Conservation (phyloP, 805 yeast species). For the Candida sithepensis region DNA sequence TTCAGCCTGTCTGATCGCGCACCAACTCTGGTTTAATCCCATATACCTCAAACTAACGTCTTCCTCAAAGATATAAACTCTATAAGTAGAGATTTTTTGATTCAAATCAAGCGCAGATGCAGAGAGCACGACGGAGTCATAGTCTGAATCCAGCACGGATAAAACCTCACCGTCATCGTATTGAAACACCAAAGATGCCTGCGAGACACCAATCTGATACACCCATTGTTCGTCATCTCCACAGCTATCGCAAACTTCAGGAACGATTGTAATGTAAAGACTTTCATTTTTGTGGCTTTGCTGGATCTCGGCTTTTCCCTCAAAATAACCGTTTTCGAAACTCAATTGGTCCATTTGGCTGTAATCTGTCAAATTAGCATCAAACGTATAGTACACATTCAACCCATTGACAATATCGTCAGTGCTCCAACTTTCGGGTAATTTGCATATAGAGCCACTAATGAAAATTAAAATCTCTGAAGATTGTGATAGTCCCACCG, state of each 20-base stretch:
- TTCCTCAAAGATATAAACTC: slow-evolving; percentile 46
- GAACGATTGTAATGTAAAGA: slow-evolving; percentile 20
- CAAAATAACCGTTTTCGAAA: slow-evolving; percentile 27
- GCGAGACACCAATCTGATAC: slow-evolving; percentile 63
- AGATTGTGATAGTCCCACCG: slow-evolving; percentile 40
- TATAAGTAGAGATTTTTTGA: slow-evolving; percentile 22
- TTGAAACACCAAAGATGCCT: slow-evolving; percentile 57
- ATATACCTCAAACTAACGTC: slow-evolving; percentile 34
- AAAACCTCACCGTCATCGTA: slow-evolving; percentile 62
- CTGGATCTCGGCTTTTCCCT: slow-evolving; percentile 16
- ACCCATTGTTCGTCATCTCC: slow-evolving; percentile 39
- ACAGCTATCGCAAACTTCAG: slow-evolving; percentile 23
- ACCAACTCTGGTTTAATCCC: slow-evolving; percentile 54
- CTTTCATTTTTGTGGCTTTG: slow-evolving; percentile 8
- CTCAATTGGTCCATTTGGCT: slow-evolving; percentile 10
- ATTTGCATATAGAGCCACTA: slow-evolving; percentile 47
- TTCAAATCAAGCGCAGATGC: slow-evolving; percentile 41
- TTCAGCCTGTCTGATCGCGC: slow-evolving; percentile 56
- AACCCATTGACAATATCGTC: slow-evolving; percentile 19
- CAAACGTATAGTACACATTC: slow-evolving; percentile 24
- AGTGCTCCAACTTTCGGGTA: slow-evolving; percentile 23
- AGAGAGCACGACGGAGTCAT: slow-evolving; percentile 54
- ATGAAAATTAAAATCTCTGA: slow-evolving; percentile 46
- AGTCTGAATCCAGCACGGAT: slow-evolving; percentile 63
- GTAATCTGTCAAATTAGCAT: slow-evolving; percentile 15